These are phyloP conservation scores for Talaromyces islandicus DNA, from an alignment of 2,329 filamentous ascomycete species.

Conservation along the genomic window DNA sequence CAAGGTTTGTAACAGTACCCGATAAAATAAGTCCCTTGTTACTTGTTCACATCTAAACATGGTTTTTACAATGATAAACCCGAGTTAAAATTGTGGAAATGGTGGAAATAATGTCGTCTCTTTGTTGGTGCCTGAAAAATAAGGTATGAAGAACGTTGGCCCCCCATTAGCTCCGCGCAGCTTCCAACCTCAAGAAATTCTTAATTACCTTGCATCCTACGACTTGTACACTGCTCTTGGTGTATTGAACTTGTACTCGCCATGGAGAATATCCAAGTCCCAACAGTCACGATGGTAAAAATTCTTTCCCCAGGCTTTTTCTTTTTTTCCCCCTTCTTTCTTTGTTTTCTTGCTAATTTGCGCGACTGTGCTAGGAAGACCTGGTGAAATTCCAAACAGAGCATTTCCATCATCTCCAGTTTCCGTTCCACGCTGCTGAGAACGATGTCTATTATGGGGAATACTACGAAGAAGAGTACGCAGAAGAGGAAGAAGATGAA, in stretches of 20 bases:
- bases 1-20: neutral
- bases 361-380: conserved; percentile 47
- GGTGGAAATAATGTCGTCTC: neutral
- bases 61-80: neutral
- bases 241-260: neutral
- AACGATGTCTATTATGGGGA: neutral
- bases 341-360: conserved; percentile 1
- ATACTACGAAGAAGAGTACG: neutral
- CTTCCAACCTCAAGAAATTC: neutral
- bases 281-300: conserved; percentile 31
- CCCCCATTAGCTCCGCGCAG: neutral
- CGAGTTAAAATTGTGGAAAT: neutral
- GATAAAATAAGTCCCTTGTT: neutral
- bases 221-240: neutral
- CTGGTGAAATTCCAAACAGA: conserved; percentile 52
- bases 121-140: neutral
- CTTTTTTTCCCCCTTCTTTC: neutral
- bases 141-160: neutral
- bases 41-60: neutral
- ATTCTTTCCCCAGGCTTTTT: too few species aligned
- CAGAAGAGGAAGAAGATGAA: conserved; percentile 18
- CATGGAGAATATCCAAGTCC: conserved; percentile 22
- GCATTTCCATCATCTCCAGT: conserved; percentile 45
- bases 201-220: neutral
- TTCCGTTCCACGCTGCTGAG: neutral